A percentile compares a stretch with the other conserved stretches of the same genome.
These are phyloP conservation scores for Trichoderma orchidacearum DNA, from an alignment of 495 filamentous ascomycete genomes.

Conservation along the genomic window DNA sequence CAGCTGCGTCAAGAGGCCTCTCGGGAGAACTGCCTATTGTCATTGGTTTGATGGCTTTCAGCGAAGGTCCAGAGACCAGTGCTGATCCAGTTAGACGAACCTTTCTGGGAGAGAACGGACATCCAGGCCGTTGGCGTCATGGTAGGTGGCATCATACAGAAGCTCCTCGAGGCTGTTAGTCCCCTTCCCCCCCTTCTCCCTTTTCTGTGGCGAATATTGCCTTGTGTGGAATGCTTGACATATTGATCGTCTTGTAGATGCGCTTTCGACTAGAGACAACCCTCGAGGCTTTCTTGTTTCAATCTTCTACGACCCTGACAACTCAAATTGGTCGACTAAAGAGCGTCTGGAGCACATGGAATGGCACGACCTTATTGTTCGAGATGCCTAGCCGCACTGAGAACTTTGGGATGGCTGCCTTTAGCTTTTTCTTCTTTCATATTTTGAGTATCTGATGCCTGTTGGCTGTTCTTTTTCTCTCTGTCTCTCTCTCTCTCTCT, in stretches of 20 bases:
- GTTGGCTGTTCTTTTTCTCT: too few relatives aligned
- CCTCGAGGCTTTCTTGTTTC: slow-evolving; percentile 15
- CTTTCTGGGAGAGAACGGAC: slow-evolving; percentile 5
- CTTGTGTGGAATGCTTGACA: background rate
- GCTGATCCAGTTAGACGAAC: slow-evolving; percentile 5
- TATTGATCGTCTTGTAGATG: background rate
- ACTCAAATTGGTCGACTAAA: background rate
- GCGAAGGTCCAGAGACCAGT: slow-evolving; percentile 1
- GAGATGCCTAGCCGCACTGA: background rate
- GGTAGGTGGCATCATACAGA: slow-evolving; percentile 5
- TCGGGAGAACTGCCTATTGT: slow-evolving; percentile 15
- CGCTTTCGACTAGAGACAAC: background rate
- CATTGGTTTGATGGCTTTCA: slow-evolving; percentile 16
- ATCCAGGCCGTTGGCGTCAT: slow-evolving; percentile 5
- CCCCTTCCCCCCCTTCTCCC: background rate
- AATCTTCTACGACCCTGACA: slow-evolving; percentile 10
- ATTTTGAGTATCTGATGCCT: too few relatives aligned
- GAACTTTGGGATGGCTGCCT: background rate
- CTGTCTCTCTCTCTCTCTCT: too few relatives aligned
- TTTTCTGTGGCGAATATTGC: background rate
- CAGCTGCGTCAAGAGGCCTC: slow-evolving; percentile 9
- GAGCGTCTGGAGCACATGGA: slow-evolving; percentile 2
- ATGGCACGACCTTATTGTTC: slow-evolving; percentile 4
- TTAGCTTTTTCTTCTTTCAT: background rate
- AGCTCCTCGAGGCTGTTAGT: slow-evolving; percentile 11